Base-by-base conservation (phyloP, 2,329 filamentous ascomycete genomes). In the Talaromyces amestolkiae region DNA sequence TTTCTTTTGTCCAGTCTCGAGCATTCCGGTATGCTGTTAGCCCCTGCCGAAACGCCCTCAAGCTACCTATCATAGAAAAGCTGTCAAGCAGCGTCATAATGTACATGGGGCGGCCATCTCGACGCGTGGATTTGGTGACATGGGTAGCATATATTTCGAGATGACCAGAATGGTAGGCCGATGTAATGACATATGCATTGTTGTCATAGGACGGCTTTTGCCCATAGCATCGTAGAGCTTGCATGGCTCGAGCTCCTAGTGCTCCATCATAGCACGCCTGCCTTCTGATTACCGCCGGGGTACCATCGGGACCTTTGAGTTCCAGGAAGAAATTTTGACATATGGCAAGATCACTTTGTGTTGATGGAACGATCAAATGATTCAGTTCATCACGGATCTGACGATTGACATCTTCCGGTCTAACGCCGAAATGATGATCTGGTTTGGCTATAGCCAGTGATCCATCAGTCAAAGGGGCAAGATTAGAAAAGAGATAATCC, bases 401-500 rank as follows among this genome's bases (percentile, higher is more conserved):
- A 1, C 15, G 17, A 17, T 64, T 31, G 31, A 64, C 19, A 13
- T 49, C 22, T 43, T 59, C 53, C n/a, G 51, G 37, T n/a, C 68
- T 70, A 33, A 70, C 66, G 17, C 75, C 71, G 62, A 77, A 70
- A 68, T 73, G 77, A 58, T 71, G 63, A 68, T 77, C 73, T 33
- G 71, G 73, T 60, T 76, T 76, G 22, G 61, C 71, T n/a, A 64
- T 54, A 11, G 54, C 51, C 17, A 70, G 45, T 56, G 69, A 73
- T 1, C 71, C 70, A 62, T 78, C 71, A 3, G 74, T 78, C 37
- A 83, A 70, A 49, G 67, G 70, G 19, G 73, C 70, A 53, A 82
- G 74, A 63, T 79, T 79, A 24, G 47, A 66, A 63, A 81, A 81
- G 6, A 68, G 27, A 9, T 31, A 5, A 10, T 51, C 47, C 13